Evolutionary conservation across 768 basidiomycete species (phyloP).

Genomic region (Candolleomyces eurysporus): DNA sequence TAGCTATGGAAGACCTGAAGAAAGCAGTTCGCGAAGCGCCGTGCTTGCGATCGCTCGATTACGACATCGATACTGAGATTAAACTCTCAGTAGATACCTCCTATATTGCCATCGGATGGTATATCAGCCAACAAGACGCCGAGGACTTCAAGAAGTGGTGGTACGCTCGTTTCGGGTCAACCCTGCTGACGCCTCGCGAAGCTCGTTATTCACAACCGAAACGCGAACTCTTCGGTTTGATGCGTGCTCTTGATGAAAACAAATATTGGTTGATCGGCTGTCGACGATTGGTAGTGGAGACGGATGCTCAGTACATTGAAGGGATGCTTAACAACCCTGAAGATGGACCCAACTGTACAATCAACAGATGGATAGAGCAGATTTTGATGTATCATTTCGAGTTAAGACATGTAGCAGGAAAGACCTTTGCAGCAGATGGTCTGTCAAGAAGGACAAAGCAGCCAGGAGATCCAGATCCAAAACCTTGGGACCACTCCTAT

Average conservation of each 20-base stretch:
- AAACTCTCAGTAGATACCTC: too few relatives aligned
- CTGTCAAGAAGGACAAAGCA: constrained; percentile 14
- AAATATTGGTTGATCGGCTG: not conserved
- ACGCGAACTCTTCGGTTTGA: not conserved
- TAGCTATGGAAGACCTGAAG: not conserved
- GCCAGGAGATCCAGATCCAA: constrained; percentile 4
- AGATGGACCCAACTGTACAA: constrained; percentile 9
- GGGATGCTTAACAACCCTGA: constrained; percentile 7
- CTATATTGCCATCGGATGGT: too few relatives aligned
- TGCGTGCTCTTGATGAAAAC: not conserved
- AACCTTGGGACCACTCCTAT: not conserved
- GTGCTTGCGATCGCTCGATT: constrained; percentile 11
- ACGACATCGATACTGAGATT: too few relatives aligned
- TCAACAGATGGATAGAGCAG: constrained; percentile 10
- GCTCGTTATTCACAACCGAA: constrained; percentile 14
- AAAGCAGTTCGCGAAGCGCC: constrained; percentile 15
- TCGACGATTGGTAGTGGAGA: not conserved
- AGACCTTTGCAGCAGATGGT: constrained; percentile 15
- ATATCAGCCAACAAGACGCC: too few relatives aligned
- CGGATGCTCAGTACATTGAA: not conserved
- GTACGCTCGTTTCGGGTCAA: constrained; percentile 20
- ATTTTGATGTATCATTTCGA: constrained; percentile 11
- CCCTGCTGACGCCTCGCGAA: constrained; percentile 33
- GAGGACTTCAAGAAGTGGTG: too few relatives aligned
- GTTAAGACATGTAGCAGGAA: constrained; percentile 8